Conservation (phyloP, 2,329 filamentous ascomycete species). For the Periconia digitata region DNA sequence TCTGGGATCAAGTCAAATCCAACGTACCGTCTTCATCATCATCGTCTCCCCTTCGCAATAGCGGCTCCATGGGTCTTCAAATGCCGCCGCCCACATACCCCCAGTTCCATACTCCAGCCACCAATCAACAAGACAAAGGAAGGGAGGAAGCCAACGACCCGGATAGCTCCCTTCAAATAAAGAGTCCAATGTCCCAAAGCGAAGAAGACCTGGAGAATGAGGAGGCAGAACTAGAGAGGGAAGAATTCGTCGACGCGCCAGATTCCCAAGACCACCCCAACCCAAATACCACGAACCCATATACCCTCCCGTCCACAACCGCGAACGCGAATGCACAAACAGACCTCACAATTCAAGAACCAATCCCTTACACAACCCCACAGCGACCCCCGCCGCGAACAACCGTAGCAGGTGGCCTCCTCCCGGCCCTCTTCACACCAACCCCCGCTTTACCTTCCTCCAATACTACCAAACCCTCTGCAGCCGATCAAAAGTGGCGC, state of each 20-base stretch:
- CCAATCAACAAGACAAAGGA: constrained; percentile 32
- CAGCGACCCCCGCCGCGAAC: constrained; percentile 7
- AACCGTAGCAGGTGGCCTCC: constrained; percentile 8
- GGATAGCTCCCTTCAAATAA: constrained; percentile 53
- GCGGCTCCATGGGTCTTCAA: constrained; percentile 37
- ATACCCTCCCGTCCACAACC: not conserved
- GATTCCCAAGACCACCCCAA: constrained; percentile 47
- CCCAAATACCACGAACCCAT: not conserved
- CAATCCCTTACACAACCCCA: constrained; percentile 11
- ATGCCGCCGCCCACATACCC: constrained; percentile 27
- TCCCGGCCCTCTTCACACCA: constrained; percentile 15
- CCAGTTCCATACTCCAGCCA: constrained; percentile 45
- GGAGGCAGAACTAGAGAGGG: constrained; percentile 35
- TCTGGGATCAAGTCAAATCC: constrained; percentile 96
- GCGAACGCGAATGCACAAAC: constrained; percentile 30
- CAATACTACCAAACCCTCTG: constrained; percentile 18
- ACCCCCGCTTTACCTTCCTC: constrained; percentile 16
- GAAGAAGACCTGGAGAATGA: constrained; percentile 54
- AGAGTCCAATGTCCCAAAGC: constrained; percentile 82
- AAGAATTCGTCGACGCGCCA: constrained; percentile 53
- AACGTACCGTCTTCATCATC: constrained; percentile 67
- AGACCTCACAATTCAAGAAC: constrained; percentile 13
- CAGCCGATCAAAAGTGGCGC: constrained; percentile 67
- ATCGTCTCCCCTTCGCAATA: constrained; percentile 44
- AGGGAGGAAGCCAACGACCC: constrained; percentile 15